Conservation (phyloP, 148 eudicot species). For the Rhododendron vialii region DNA sequence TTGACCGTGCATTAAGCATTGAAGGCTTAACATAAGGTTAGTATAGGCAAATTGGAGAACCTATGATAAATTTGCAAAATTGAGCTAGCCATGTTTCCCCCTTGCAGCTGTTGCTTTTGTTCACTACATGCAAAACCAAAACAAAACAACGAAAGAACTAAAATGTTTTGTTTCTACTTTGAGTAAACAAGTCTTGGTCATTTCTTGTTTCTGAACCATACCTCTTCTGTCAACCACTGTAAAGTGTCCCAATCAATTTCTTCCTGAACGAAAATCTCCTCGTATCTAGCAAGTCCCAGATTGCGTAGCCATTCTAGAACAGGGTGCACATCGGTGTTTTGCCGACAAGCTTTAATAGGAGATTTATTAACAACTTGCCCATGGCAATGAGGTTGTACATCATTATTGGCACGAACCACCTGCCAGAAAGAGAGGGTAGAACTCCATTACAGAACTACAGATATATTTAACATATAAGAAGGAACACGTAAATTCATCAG, state of each 20-base stretch:
- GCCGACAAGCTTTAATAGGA: constrained; percentile 24
- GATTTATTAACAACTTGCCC: constrained; percentile 43
- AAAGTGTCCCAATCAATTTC: constrained; percentile 89
- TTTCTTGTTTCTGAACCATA: constrained; percentile 18
- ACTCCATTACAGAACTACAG: not conserved
- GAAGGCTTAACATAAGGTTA: not conserved
- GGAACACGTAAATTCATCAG: not conserved
- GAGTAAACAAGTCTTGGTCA: not conserved
- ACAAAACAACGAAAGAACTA: not conserved
- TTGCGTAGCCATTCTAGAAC: constrained; percentile 62
- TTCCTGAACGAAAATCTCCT: constrained; percentile 53
- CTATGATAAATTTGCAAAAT: not conserved
- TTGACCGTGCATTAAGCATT: not conserved
- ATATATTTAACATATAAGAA: not conserved
- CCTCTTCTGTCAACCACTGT: constrained; percentile 85
- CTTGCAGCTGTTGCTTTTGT: not conserved
- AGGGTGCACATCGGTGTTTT: constrained; percentile 33
- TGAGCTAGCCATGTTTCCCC: not conserved
- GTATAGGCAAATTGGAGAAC: not conserved
- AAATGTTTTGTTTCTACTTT: not conserved
- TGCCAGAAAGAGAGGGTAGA: constrained; percentile 22
- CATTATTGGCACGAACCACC: constrained; percentile 29
- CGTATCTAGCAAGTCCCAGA: constrained; percentile 69
- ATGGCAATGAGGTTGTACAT: constrained; percentile 20
- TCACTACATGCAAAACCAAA: not conserved